Conservation (phyloP, 345 rosid species). For the Odontarrhena argentea region DNA sequence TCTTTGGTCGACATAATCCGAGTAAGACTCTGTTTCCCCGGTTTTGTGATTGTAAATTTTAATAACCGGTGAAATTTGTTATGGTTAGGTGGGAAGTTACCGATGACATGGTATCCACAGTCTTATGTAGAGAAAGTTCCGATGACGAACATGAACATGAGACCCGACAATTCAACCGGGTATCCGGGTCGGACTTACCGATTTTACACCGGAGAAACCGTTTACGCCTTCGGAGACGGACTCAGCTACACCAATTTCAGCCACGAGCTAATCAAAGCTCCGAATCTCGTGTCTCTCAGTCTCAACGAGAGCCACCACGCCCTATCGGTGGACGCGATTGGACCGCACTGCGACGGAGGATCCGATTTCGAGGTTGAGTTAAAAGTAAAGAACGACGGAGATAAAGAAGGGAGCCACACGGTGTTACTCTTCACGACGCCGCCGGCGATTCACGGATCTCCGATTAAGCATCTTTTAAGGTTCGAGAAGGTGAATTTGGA, state of each 20-base stretch:
- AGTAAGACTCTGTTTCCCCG: conserved; percentile 43
- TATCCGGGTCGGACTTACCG: conserved; percentile 80
- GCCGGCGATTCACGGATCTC: conserved; percentile 67
- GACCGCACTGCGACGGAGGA: conserved; percentile 45
- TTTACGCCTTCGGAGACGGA: conserved; percentile 67
- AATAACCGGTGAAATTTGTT: conserved; percentile 9
- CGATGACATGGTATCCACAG: conserved; percentile 89
- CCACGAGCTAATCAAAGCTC: conserved; percentile 57
- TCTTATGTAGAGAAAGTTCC: conserved; percentile 59
- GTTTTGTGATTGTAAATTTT: background rate
- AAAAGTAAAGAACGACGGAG: conserved; percentile 56
- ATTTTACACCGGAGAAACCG: conserved; percentile 72
- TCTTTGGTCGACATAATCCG: conserved; percentile 69
- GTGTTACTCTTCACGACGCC: conserved; percentile 75
- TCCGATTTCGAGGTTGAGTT: conserved; percentile 52
- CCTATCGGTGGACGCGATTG: conserved; percentile 52
- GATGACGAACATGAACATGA: conserved; percentile 84
- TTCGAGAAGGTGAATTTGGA: conserved; percentile 65
- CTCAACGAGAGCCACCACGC: conserved; percentile 58
- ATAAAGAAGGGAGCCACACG: conserved; percentile 60
- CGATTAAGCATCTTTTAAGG: conserved; percentile 66
- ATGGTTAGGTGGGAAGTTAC: conserved; percentile 59
- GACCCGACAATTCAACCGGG: conserved; percentile 59
- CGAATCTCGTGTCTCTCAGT: conserved; percentile 44
- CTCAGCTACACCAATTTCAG: conserved; percentile 52